A percentile compares a stretch with the other conserved stretches of the same genome.
These are phyloP conservation scores for Ophiosphaerella narmari DNA, from an alignment of 2,329 filamentous ascomycete genomes.

Conservation along the genomic window DNA sequence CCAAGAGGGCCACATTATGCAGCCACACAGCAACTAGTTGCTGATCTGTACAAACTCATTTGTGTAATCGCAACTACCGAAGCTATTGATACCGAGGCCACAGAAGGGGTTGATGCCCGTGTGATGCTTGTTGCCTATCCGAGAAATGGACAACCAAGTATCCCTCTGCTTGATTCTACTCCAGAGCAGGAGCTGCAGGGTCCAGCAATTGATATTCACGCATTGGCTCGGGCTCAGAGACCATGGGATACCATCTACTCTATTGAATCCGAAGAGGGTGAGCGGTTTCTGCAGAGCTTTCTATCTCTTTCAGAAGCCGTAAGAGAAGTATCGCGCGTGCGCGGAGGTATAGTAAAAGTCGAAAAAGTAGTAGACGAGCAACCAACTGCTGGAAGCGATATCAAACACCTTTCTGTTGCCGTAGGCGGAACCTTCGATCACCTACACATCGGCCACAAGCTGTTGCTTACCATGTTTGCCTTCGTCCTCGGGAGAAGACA, in stretches of 20 bases:
- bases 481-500: constrained; percentile 63
- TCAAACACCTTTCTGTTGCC: constrained; percentile 67
- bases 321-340: constrained; percentile 39
- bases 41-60: constrained; percentile 77
- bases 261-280: constrained; percentile 67
- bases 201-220: constrained; percentile 56
- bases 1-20: constrained; percentile 66
- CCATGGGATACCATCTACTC: constrained; percentile 70
- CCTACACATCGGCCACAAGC: constrained; percentile 91
- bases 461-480: constrained; percentile 87
- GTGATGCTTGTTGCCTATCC: constrained; percentile 73
- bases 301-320: constrained; percentile 34
- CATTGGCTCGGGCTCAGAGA: constrained; percentile 54
- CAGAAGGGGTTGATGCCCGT: constrained; percentile 75
- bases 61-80: constrained; percentile 71
- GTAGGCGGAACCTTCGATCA: constrained; percentile 97
- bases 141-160: constrained; percentile 32
- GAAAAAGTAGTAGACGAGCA: constrained; percentile 6
- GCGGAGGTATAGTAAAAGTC: constrained; percentile 41
- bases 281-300: constrained; percentile 59
- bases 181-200: constrained; percentile 47
- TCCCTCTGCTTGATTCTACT: constrained; percentile 26
- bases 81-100: constrained; percentile 65
- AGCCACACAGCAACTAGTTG: constrained; percentile 73
- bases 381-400: constrained; percentile 6